These are phyloP conservation scores for Mrakia hoshinonis DNA, from an alignment of 768 basidiomycete species.

Conservation along the genomic window DNA sequence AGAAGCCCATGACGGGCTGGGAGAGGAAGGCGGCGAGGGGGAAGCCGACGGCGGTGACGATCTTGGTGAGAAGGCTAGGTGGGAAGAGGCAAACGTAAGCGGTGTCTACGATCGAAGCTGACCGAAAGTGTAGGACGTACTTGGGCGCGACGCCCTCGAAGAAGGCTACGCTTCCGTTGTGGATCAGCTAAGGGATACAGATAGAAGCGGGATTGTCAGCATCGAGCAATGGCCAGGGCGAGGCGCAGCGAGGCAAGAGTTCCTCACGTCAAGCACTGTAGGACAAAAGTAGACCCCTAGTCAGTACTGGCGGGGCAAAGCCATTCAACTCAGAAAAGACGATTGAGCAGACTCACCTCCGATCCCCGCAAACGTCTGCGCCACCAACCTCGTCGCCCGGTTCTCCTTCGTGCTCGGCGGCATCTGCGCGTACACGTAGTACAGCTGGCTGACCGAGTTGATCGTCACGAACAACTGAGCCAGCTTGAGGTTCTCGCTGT, in stretches of 20 bases:
- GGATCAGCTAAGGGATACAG: no score
- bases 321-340: no score
- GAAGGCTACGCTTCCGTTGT: constrained; percentile 37
- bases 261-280: background rate
- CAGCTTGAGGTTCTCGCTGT: constrained; percentile 35
- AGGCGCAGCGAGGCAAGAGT: background rate
- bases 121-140: background rate
- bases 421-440: constrained; percentile 35
- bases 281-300: background rate
- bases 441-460: constrained; percentile 37
- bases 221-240: constrained; percentile 33
- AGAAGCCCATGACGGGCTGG: constrained; percentile 34
- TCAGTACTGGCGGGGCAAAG: no score
- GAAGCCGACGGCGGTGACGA: constrained; percentile 32
- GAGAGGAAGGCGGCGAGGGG: constrained; percentile 33
- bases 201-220: no score
- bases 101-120: background rate
- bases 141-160: constrained; percentile 31
- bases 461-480: constrained; percentile 36
- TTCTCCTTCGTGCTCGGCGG: constrained; percentile 34
- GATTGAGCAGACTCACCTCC: constrained; percentile 28
- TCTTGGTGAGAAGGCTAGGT: constrained; percentile 34
- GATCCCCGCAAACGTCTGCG: constrained; percentile 39
- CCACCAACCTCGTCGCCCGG: constrained; percentile 36
- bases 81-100: background rate